Percentiles rank a stretch among this genome's conserved stretches.
Evolutionary conservation across 2,329 filamentous ascomycete species (phyloP).

Genomic region (Fusarium verrucosum): DNA sequence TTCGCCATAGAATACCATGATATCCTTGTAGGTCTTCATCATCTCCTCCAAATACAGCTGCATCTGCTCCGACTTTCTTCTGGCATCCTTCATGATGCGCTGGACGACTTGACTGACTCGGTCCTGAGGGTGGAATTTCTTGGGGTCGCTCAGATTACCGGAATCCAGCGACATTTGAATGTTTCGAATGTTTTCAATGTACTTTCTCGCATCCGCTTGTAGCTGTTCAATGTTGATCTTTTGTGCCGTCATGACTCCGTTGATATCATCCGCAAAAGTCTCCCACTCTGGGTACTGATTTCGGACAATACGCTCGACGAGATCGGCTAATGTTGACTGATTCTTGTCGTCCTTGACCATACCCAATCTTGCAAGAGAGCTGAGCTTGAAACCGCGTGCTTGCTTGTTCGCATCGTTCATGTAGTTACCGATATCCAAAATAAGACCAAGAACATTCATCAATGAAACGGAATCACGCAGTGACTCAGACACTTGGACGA

Average conservation of each 20-base stretch:
- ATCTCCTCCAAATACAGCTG: constrained; percentile 93
- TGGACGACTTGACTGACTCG: constrained; percentile 92
- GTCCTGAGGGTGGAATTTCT: constrained; percentile 98
- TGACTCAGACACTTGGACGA: constrained; percentile 89
- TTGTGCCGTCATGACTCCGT: constrained; percentile 78
- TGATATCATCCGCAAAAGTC: constrained; percentile 84
- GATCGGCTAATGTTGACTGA: constrained; percentile 92
- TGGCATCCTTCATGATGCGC: constrained; percentile 93
- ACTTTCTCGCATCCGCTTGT: constrained; percentile 84
- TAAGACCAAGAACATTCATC: constrained; percentile 95
- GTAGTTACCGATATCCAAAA: constrained; percentile 98
- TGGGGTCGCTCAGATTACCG: constrained; percentile 93
- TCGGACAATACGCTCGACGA: constrained; percentile 95
- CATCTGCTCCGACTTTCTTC: constrained; percentile 96
- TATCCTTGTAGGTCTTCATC: constrained; percentile 89
- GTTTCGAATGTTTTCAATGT: constrained; percentile 94
- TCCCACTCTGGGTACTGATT: constrained; percentile 98
- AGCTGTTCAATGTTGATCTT: constrained; percentile 97
- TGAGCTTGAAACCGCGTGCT: constrained; percentile 96
- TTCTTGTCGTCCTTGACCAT: constrained; percentile 99
- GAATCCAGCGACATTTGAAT: constrained; percentile 91
- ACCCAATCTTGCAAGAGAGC: constrained; percentile 87
- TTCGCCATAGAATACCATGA: constrained; percentile 96
- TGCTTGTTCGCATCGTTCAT: constrained; percentile 99
- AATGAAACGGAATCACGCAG: constrained; percentile 89